A percentile compares a stretch with the other conserved stretches of the same genome.
Evolutionary conservation across 495 filamentous ascomycete genomes (phyloP).

Genomic region (Aspergillus diversus): DNA sequence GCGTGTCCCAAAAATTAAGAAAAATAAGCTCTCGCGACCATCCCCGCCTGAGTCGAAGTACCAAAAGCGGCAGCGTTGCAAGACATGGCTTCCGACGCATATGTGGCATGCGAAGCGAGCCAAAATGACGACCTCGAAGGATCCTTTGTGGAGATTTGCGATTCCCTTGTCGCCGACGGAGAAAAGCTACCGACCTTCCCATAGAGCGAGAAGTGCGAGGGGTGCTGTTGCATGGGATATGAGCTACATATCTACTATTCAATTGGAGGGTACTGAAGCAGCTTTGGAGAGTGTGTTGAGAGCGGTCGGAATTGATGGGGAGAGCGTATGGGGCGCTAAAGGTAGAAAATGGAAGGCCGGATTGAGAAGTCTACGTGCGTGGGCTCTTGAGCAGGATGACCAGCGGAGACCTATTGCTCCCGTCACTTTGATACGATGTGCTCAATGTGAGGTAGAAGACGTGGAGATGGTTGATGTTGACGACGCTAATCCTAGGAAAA

Average conservation of each 20-base stretch:
- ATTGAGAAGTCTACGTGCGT: conserved; percentile 67
- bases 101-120: conserved; percentile 92
- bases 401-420: conserved; percentile 68
- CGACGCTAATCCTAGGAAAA: conserved; percentile 22
- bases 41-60: conserved; percentile 70
- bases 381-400: conserved; percentile 63
- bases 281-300: conserved; percentile 68
- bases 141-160: conserved; percentile 87
- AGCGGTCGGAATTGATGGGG: conserved; percentile 58
- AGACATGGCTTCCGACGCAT: conserved; percentile 95
- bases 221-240: conserved; percentile 86
- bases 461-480: conserved; percentile 39
- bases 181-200: conserved; percentile 86
- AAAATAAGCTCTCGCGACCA: conserved; percentile 68
- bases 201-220: conserved; percentile 72
- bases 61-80: conserved; percentile 82
- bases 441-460: conserved; percentile 33
- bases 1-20: conserved; percentile 69
- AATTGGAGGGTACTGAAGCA: conserved; percentile 67
- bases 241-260: conserved; percentile 91
- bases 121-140: conserved; percentile 75
- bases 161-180: conserved; percentile 81
- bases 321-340: conserved; percentile 60
- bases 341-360: conserved; percentile 78
- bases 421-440: conserved; percentile 73